Evolutionary conservation across 352 stramenopile species (phyloP).

Genomic region (Globisporangium middletonii): DNA sequence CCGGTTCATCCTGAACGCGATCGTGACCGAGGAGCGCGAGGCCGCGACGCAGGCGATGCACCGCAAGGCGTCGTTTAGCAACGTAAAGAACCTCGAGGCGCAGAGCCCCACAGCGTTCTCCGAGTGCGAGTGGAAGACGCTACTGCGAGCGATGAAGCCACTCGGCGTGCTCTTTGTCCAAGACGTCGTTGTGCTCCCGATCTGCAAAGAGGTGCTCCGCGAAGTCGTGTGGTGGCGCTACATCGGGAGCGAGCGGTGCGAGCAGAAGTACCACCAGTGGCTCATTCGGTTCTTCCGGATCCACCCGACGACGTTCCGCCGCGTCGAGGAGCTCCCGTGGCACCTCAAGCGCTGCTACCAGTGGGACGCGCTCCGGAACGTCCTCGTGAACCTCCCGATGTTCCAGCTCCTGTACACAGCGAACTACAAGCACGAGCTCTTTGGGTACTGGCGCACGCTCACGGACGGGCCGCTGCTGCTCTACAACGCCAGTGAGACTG

Average conservation of each 20-base stretch:
- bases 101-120: constrained; percentile 44
- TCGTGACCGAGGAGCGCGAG: constrained; percentile 37
- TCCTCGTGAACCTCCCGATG: constrained; percentile 87
- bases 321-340: constrained; percentile 89
- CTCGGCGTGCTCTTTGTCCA: constrained; percentile 80
- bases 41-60: constrained; percentile 14
- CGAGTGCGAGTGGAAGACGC: constrained; percentile 58
- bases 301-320: constrained; percentile 73
- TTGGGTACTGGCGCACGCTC: constrained; percentile 87
- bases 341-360: constrained; percentile 88
- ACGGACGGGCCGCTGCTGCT: constrained; percentile 66
- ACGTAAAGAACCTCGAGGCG: constrained; percentile 20
- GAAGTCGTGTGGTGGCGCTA: constrained; percentile 87
- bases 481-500: constrained; percentile 22
- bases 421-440: constrained; percentile 88
- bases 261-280: constrained; percentile 77
- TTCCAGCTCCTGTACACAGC: constrained; percentile 90
- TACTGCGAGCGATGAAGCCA: constrained; percentile 63
- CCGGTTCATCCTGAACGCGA: constrained; percentile 62
- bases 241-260: constrained; percentile 61
- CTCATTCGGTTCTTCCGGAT: constrained; percentile 82
- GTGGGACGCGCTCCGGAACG: constrained; percentile 81
- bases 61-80: constrained; percentile 26
- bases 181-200: constrained; percentile 79
- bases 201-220: constrained; percentile 85